A percentile compares a stretch with the other conserved stretches of the same genome.
These are phyloP conservation scores for Yamadazyma triangularis DNA, from an alignment of 1,139 yeast species.

Conservation along the genomic window DNA sequence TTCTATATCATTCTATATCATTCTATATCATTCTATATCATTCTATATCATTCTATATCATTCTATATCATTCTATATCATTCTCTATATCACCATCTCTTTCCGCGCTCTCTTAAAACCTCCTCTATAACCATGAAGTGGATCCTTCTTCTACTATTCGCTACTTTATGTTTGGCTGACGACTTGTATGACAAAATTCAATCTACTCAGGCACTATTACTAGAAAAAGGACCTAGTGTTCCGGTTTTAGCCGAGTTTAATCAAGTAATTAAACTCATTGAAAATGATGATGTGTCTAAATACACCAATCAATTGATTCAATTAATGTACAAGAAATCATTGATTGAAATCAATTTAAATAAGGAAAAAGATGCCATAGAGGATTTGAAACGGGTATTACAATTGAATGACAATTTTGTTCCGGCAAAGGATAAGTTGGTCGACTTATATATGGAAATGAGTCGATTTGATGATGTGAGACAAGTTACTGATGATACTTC, in stretches of 20 bases:
- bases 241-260: conserved; percentile 9
- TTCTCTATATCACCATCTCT: too few relatives aligned
- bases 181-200: conserved; percentile 8
- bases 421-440: conserved; percentile 43
- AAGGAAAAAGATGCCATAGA: conserved; percentile 43
- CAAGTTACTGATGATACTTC: conserved; percentile 11
- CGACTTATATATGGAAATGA: conserved; percentile 43
- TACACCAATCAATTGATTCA: conserved; percentile 20
- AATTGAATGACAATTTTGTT: conserved; percentile 30
- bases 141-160: too few relatives aligned
- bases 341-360: conserved; percentile 47
- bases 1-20: too few relatives aligned
- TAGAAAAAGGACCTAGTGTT: conserved; percentile 11
- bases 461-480: conserved; percentile 28
- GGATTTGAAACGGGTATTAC: conserved; percentile 42
- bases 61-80: too few relatives aligned
- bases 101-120: too few relatives aligned
- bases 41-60: too few relatives aligned
- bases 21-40: too few relatives aligned
- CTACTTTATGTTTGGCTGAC: neutral
- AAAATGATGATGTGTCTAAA: conserved; percentile 2
- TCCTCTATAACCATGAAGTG: too few relatives aligned
- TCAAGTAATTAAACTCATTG: conserved; percentile 6
- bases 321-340: conserved; percentile 49
- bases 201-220: conserved; percentile 6